Evolutionary conservation across 2,329 filamentous ascomycete species (phyloP).

Genomic region (Fusarium pseudoanthophilum): DNA sequence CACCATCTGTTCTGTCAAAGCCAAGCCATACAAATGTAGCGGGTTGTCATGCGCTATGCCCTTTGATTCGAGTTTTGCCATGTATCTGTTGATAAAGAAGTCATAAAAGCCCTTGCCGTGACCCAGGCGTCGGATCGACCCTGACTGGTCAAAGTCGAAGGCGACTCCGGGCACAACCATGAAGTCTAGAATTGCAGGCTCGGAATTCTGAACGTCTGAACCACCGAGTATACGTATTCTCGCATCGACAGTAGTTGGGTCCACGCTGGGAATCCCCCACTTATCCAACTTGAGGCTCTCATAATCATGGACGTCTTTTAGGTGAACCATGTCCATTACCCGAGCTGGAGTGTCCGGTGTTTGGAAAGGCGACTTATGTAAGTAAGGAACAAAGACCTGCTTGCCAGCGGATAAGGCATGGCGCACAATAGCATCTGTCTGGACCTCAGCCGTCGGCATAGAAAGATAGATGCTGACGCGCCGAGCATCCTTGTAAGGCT

Average conservation of each 20-base stretch:
- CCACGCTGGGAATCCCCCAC: slow-evolving; percentile 95
- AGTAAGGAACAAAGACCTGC: slow-evolving; percentile 90
- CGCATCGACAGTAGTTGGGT: slow-evolving; percentile 69
- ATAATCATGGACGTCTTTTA: slow-evolving; percentile 80
- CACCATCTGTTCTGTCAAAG: slow-evolving; percentile 87
- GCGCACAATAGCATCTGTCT: slow-evolving; percentile 82
- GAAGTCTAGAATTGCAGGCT: slow-evolving; percentile 74
- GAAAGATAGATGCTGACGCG: slow-evolving; percentile 89
- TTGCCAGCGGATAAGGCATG: slow-evolving; percentile 83
- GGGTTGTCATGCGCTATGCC: slow-evolving; percentile 50
- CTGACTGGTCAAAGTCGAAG: slow-evolving; percentile 74
- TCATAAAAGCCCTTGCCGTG: slow-evolving; percentile 99
- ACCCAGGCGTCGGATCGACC: slow-evolving; percentile 78
- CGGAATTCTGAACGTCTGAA: slow-evolving; percentile 56
- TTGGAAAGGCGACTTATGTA: slow-evolving; percentile 70
- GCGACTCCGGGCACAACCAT: slow-evolving; percentile 93
- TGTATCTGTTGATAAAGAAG: slow-evolving; percentile 84
- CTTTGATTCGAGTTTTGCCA: slow-evolving; percentile 55
- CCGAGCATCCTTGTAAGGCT: slow-evolving; percentile 79
- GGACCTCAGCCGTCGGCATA: slow-evolving; percentile 89
- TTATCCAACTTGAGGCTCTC: slow-evolving; percentile 78
- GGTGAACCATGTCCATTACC: slow-evolving; percentile 94
- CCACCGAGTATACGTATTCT: slow-evolving; percentile 80
- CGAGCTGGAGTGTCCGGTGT: slow-evolving; percentile 64
- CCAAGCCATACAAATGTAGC: slow-evolving; percentile 76